These are phyloP conservation scores for Fusarium piperis DNA, from an alignment of 2,329 filamentous ascomycete species.

Conservation along the genomic window DNA sequence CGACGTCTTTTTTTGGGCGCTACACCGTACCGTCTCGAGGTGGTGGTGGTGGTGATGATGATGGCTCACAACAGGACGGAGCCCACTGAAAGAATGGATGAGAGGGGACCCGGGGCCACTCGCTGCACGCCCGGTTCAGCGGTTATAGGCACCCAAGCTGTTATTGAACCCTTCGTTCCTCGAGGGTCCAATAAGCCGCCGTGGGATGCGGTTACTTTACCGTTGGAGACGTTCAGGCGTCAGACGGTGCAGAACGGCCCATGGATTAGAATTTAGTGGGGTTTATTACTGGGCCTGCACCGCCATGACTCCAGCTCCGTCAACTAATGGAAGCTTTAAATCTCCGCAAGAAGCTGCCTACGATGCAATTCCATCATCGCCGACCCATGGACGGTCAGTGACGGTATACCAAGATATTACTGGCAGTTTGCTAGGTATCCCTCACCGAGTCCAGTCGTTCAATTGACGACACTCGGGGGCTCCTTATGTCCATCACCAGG, in stretches of 20 bases:
- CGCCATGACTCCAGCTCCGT: not conserved
- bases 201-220: not conserved
- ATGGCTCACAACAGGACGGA: slow-evolving; percentile 5
- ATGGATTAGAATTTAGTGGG: not conserved
- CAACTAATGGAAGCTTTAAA: not conserved
- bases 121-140: not conserved
- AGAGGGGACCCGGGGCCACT: not conserved
- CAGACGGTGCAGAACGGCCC: not conserved
- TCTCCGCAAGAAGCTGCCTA: not conserved
- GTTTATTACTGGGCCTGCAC: not conserved
- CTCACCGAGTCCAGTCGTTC: not conserved
- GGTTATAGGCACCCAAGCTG: not conserved
- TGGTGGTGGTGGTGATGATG: slow-evolving; percentile 23
- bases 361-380: not conserved
- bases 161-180: not conserved
- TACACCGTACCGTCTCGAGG: slow-evolving; percentile 27
- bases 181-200: not conserved
- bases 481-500: not conserved
- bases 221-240: not conserved
- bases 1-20: slow-evolving; percentile 21
- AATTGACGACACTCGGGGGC: not conserved
- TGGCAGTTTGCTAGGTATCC: not conserved
- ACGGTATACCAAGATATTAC: not conserved
- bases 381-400: not conserved
- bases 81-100: not conserved